phyloP scores from a whole-genome alignment of 179 eudicot species.

The Gypsophila paniculata region DNA sequence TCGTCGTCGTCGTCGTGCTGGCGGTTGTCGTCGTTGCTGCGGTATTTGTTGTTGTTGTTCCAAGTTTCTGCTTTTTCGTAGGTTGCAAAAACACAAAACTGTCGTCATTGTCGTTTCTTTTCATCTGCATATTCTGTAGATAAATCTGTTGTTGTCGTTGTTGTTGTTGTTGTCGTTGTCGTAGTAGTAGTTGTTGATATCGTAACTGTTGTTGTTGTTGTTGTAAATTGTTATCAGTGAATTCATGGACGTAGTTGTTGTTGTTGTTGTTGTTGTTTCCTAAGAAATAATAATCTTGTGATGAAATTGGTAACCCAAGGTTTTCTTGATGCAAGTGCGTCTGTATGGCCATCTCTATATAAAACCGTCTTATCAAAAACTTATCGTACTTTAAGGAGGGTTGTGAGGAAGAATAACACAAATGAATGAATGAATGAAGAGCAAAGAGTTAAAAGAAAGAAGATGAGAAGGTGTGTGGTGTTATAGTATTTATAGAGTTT shows the following conservation, averaged over 20 bases:
- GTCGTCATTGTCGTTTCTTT: neutral
- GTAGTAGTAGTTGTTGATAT: neutral
- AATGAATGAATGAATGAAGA: conserved; percentile 22
- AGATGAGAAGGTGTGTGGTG: conserved; percentile 4
- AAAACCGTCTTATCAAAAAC: neutral
- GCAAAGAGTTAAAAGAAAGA: conserved; percentile 5
- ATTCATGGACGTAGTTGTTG: conserved; percentile 19
- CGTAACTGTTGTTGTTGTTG: conserved; percentile 13
- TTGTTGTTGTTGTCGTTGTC: conserved; percentile 11
- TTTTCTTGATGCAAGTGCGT: conserved; percentile 44
- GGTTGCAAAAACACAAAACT: conserved; percentile 20
- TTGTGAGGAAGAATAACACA: conserved; percentile 16
- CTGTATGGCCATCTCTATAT: conserved; percentile 51
- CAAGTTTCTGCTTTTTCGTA: conserved; percentile 13
- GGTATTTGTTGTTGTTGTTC: conserved; percentile 1
- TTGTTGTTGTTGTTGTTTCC: conserved; percentile 21
- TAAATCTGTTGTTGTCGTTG: conserved; percentile 3
- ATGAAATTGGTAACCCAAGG: conserved; percentile 35
- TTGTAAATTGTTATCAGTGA: conserved; percentile 24
- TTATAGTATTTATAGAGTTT: conserved; percentile 19
- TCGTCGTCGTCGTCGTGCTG: conserved; percentile 21
- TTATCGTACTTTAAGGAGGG: neutral
- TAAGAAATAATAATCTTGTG: conserved; percentile 39
- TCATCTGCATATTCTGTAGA: conserved; percentile 26
- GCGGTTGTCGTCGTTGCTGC: conserved; percentile 18